Conservation (phyloP, 1,284 basidiomycete species). For the Rugosomyces carneus region DNA sequence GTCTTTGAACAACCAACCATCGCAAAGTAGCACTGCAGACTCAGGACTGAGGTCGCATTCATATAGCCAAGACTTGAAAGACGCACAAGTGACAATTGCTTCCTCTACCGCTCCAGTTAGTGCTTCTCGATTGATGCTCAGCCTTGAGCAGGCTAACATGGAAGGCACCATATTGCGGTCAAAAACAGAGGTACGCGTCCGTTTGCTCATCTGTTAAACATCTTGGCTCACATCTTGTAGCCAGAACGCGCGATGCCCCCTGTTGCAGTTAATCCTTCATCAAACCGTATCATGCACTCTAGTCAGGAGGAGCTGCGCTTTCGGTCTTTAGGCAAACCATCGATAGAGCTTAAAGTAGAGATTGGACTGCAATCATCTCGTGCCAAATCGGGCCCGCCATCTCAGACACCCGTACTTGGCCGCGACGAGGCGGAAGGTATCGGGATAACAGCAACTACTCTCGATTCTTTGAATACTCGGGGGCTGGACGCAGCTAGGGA, state of each 20-base stretch:
- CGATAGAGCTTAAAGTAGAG: neutral
- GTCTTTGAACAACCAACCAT: neutral
- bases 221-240: neutral
- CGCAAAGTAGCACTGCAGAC: neutral
- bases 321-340: neutral
- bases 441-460: neutral
- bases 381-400: neutral
- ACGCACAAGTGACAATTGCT: neutral
- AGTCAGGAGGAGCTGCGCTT: neutral
- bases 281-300: neutral
- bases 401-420: neutral
- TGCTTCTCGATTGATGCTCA: neutral
- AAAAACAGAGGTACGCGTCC: neutral
- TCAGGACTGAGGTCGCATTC: neutral
- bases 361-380: neutral
- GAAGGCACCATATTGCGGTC: neutral
- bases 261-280: neutral
- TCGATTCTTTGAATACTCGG: neutral
- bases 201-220: neutral
- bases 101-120: neutral
- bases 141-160: neutral
- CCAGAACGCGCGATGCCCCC: neutral
- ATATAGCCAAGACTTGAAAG: neutral
- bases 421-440: neutral
- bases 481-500: neutral